phyloP scores from a whole-genome alignment of 164 flowering plant species.

The Piper longum region DNA sequence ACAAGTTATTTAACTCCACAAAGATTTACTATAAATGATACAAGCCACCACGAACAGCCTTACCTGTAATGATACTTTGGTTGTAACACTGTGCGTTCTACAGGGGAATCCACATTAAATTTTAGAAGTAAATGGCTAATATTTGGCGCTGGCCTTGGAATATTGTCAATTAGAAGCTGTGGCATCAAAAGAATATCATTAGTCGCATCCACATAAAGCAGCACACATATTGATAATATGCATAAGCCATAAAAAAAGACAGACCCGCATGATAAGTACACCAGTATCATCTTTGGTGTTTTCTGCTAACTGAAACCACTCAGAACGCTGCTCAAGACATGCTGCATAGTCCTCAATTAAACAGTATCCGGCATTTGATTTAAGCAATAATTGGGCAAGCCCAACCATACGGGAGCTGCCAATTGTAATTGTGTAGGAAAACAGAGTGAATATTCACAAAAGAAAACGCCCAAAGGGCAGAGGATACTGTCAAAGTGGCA shows the following conservation, averaged over 20 bases:
- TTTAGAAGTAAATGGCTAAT: conserved; percentile 80
- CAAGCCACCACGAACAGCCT: conserved; percentile 1
- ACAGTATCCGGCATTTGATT: conserved; percentile 54
- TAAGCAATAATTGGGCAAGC: conserved; percentile 67
- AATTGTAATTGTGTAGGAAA: neutral
- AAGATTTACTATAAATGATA: neutral
- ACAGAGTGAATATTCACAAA: no score
- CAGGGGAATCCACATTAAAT: conserved; percentile 69
- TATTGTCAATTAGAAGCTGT: conserved; percentile 89
- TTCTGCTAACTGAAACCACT: conserved; percentile 57
- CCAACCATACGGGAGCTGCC: conserved; percentile 86
- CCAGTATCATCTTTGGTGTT: conserved; percentile 69
- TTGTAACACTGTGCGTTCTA: conserved; percentile 72
- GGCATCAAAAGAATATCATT: conserved; percentile 3
- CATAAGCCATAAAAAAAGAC: neutral
- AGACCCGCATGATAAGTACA: conserved; percentile 79
- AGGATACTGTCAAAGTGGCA: no score
- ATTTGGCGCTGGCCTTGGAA: conserved; percentile 87
- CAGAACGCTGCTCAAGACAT: conserved; percentile 78
- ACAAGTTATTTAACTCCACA: neutral
- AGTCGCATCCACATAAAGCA: neutral
- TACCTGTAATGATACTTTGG: conserved; percentile 97
- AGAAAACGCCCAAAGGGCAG: no score
- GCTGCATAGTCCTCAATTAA: conserved; percentile 96
- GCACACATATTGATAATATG: neutral